These are phyloP conservation scores for Dactylella cylindrospora DNA, from an alignment of 2,329 filamentous ascomycete species.

Conservation along the genomic window DNA sequence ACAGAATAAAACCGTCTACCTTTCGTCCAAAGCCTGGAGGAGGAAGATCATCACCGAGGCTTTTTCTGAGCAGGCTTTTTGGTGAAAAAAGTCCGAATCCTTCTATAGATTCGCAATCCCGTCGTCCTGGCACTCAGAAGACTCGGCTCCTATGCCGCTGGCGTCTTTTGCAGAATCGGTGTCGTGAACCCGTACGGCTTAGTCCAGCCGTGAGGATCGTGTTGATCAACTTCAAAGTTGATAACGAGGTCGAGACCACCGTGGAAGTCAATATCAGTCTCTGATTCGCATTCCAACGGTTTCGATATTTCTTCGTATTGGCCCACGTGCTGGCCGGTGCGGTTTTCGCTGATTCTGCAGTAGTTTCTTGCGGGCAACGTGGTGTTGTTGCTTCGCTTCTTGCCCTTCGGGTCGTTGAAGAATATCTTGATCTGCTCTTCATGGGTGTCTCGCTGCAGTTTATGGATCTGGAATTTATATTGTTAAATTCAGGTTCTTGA, in stretches of 20 bases:
- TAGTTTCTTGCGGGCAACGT: slow-evolving; percentile 83
- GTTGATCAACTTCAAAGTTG: slow-evolving; percentile 83
- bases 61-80: too few species aligned
- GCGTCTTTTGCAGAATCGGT: slow-evolving; percentile 62
- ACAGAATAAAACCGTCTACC: too few species aligned
- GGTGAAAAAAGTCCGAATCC: slow-evolving; percentile 16
- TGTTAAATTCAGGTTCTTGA: not conserved
- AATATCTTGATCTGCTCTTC: slow-evolving; percentile 97
- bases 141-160: slow-evolving; percentile 26
- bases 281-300: slow-evolving; percentile 30
- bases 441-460: slow-evolving; percentile 75
- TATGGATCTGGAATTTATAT: slow-evolving; percentile 58
- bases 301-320: slow-evolving; percentile 43
- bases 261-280: slow-evolving; percentile 54
- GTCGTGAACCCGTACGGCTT: slow-evolving; percentile 83
- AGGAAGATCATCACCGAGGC: too few species aligned
- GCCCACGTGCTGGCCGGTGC: slow-evolving; percentile 57
- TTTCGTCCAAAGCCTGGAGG: too few species aligned
- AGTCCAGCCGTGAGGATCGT: slow-evolving; percentile 84
- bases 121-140: slow-evolving; percentile 21
- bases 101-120: slow-evolving; percentile 22
- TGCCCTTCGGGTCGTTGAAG: slow-evolving; percentile 82
- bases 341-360: slow-evolving; percentile 86
- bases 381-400: slow-evolving; percentile 79
- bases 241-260: slow-evolving; percentile 82